Base-by-base conservation (phyloP, 768 basidiomycete species). In the Lactarius psammicola region DNA sequence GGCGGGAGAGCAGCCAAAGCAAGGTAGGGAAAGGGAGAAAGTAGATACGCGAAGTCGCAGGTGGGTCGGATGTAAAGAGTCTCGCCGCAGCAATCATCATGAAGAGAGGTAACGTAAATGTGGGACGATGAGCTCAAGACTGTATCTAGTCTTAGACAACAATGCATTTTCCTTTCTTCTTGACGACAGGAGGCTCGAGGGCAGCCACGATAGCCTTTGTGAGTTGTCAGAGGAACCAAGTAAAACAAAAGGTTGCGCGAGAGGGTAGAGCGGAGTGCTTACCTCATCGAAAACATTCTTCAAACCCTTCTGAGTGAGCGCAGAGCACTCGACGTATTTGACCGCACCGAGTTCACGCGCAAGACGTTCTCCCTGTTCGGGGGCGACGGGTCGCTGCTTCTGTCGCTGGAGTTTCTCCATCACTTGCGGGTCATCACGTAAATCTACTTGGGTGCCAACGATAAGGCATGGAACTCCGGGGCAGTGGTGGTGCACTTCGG, bases 251-350 rank as follows among this genome's bases (percentile, higher is more conserved):
- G 54, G 13, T 2, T 3, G 26, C 31, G 7, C 8, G 28, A 42
- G 28, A 42, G 4, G 3, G 38, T 11, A 20, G 26, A 49, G 26
- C 2, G 23, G 34, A 26, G 63, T 10, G 81, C 89, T 75, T 76
- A 93, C 95, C 90, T 99, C 97, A 76, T 99, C 97, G 76, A 99
- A 99, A 68, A 99, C 97, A 77, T 98, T 98, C 90, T 99, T 99
- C 78, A 99, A 79, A 33, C 97, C 97, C 84, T 95, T 94, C 84
- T 99, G 97, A 71, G 96, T 99, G 82, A 99, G 79, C 60, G 97
- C 97, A 62, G 95, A 98, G 79, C 97, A 99, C 79, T 99, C 97
- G 59, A 98, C 95, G 75, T 97, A 99, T 78, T 98, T 99, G 78
- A 98, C 95, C 33, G 96, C 96, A 36, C 97, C 97, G 44, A 99